Evolutionary conservation across 108 stramenopile species (phyloP), one percentile per base, ranked within the genome.

Genomic region (Cyclotella choctawhatcheeana): DNA sequence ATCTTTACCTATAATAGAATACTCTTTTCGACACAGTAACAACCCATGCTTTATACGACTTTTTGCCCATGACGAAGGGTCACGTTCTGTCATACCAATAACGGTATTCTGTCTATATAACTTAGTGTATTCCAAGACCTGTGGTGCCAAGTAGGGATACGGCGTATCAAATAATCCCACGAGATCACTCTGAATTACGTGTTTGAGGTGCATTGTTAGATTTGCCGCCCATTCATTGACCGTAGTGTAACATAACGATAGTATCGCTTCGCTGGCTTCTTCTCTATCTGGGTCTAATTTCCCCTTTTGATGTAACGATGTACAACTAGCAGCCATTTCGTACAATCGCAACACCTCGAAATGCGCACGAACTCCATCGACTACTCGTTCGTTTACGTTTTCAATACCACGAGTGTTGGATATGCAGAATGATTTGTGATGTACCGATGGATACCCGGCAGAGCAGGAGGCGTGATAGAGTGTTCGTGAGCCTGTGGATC

Each of bases 391-490:
- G 7, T 56, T 10, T 6, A 79, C 71, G 35, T 59, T 60, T 17
- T 50, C 32, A 0, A 79, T 72, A 27, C 78, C 78, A 44, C 66
- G 78, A 60, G 29, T 22, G n/a, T 26, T 51, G 1, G 78, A 72
- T 50, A 72, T 72, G 34, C 78, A 79, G 35, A 79, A 79, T 44
- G 78, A 79, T 72, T 79, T 79, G 71, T 79, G 78, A 72, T 79
- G 78, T 6, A 79, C 71, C 6, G 78, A 79, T 68, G 78, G 78
- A 35, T 72, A 72, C 0, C 78, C 78, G 2, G 66, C 60, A 1
- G 33, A 40, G 26, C 78, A 79, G 40, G 78, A 48, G 8, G 78
- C 78, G 55, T 79, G 78, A 47, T 72, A 72, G 34, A 79, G 71
- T 8, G 71, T 67, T 30, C 71, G 65, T 12, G 78, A 79, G 12